Base-by-base conservation (phyloP, 78 protist species). In the Acrasis kona region DNA sequence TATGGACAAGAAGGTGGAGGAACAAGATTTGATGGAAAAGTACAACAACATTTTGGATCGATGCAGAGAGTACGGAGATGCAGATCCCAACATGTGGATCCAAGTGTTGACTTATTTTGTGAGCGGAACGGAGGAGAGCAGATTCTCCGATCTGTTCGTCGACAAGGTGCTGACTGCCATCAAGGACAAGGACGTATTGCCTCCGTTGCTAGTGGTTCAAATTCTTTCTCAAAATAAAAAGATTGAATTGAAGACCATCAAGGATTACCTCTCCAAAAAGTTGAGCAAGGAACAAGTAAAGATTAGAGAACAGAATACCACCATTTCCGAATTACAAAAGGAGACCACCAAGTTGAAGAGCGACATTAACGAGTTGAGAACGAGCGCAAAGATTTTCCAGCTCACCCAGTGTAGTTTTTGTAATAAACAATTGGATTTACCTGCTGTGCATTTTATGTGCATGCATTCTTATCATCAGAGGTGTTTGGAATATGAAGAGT, bases 391-490 rank as follows among this genome's bases (percentile, higher is more conserved):
- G 31, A 78, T 86, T 19, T 88, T 89, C 87, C 93, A 87, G 79
- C 61, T 32, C 28, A 31, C 71, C 2, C 77, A 84, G 38, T 94
- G 98, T 77, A 10, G 70, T 29, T 68, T 27, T 28, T 94, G 98
- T 79, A n/a, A 32, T 41, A 19, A n/a, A n/a, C 79, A 77, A 0
- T 78, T 95, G 28, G 96, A 93, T 29, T 79, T 91, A 39, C 98
- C 98, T 12, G 83, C 89, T 10, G 87, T 91, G 38, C 98, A 93
- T 40, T 93, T 92, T 50, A 10, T 91, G 38, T 95, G 98, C 76
- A 74, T 36, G 71, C 95, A 95, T 73, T 81, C 93, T 3, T 91
- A 76, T 89, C 96, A 91, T 76, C 86, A 71, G 77, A 70, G 86
- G 10, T 90, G 94, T 79, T 79, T 91, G 12, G 36, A 5, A 31